phyloP scores from a whole-genome alignment of 2,329 filamentous ascomycete species.

The Alternaria gaisen region DNA sequence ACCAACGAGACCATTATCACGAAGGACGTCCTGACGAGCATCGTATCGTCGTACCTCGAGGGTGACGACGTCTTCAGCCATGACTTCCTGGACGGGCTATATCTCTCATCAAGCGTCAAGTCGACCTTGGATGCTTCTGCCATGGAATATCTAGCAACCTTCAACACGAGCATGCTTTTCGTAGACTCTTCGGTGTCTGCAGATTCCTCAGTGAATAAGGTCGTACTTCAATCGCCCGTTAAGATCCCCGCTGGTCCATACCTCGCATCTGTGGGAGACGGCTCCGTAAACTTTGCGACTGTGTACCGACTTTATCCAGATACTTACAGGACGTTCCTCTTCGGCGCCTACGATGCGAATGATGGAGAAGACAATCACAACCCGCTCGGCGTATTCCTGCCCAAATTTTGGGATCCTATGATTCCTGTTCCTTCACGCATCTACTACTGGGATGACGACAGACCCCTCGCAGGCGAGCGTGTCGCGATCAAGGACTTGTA shows the following conservation, averaged over 20 bases:
- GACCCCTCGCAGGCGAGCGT: slow-evolving; percentile 40
- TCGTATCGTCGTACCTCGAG: slow-evolving; percentile 42
- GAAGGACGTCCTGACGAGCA: slow-evolving; percentile 36
- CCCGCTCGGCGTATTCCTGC: slow-evolving; percentile 34
- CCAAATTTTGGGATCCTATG: slow-evolving; percentile 39
- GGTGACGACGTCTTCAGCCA: slow-evolving; percentile 51
- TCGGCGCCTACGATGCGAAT: slow-evolving; percentile 40
- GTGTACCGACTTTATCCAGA: slow-evolving; percentile 46
- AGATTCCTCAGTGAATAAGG: neutral
- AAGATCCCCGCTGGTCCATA: slow-evolving; percentile 44
- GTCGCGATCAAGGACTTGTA: slow-evolving; percentile 40
- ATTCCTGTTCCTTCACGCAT: slow-evolving; percentile 53
- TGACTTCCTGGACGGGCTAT: slow-evolving; percentile 49
- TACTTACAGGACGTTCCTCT: slow-evolving; percentile 42
- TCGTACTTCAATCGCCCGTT: slow-evolving; percentile 6
- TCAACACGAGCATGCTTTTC: slow-evolving; percentile 31
- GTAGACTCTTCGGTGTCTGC: slow-evolving; percentile 19
- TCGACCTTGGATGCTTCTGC: slow-evolving; percentile 33
- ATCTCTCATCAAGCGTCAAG: slow-evolving; percentile 35
- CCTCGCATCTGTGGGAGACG: slow-evolving; percentile 23
- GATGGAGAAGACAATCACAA: slow-evolving; percentile 32
- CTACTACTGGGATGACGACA: slow-evolving; percentile 47
- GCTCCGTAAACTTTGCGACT: slow-evolving; percentile 29
- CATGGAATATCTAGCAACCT: slow-evolving; percentile 23
- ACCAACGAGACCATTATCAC: slow-evolving; percentile 42